Conservation (phyloP, 345 rosid species). For the Isatis tinctoria region DNA sequence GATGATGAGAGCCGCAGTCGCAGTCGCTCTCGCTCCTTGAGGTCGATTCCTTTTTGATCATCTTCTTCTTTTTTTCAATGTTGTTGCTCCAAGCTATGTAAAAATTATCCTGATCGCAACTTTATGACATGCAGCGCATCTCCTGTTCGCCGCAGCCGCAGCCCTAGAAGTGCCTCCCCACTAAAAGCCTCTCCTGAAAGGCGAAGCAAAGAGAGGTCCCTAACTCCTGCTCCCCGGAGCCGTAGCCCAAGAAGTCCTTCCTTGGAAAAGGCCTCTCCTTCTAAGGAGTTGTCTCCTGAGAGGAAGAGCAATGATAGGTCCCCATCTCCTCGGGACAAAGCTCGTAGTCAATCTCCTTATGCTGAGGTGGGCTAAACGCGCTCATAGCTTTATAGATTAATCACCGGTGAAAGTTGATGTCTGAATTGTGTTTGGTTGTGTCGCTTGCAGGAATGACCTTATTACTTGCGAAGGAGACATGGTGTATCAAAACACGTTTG, state of each 20-base stretch:
- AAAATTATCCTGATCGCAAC: background rate
- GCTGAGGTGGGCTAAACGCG: slow-evolving; percentile 36
- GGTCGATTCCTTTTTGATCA: slow-evolving; percentile 29
- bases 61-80: background rate
- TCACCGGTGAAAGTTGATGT: background rate
- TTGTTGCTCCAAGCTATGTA: background rate
- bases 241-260: slow-evolving; percentile 41
- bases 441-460: slow-evolving; percentile 50
- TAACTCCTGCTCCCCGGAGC: slow-evolving; percentile 39
- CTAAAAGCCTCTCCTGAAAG: slow-evolving; percentile 38
- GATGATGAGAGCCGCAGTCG: slow-evolving; percentile 48
- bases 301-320: slow-evolving; percentile 39
- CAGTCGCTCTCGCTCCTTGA: slow-evolving; percentile 52
- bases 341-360: slow-evolving; percentile 47
- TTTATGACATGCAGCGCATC: slow-evolving; percentile 39
- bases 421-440: slow-evolving; percentile 15
- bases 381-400: background rate
- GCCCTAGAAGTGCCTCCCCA: slow-evolving; percentile 43
- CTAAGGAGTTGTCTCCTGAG: slow-evolving; percentile 40
- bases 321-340: slow-evolving; percentile 42
- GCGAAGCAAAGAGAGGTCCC: slow-evolving; percentile 42
- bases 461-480: slow-evolving; percentile 3
- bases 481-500: slow-evolving; percentile 29
- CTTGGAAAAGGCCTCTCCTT: slow-evolving; percentile 32
- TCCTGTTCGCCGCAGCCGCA: slow-evolving; percentile 43